These are phyloP conservation scores for Avena eriantha DNA, from an alignment of 176 grass and related monocot species.

Conservation along the genomic window DNA sequence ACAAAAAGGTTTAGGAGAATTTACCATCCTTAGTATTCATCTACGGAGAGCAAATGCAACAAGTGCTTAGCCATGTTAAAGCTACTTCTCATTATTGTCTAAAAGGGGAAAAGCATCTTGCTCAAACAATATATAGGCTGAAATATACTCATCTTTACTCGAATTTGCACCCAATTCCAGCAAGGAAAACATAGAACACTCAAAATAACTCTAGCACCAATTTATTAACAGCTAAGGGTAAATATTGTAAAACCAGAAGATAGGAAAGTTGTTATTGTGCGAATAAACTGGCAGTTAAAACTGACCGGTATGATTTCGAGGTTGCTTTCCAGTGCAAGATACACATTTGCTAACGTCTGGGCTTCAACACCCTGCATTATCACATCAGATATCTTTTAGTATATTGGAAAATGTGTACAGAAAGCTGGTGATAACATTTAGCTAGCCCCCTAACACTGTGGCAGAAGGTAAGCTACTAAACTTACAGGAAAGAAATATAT, in stretches of 20 bases:
- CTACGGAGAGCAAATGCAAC: conserved; percentile 19
- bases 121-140: conserved; percentile 26
- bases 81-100: background rate
- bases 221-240: conserved; percentile 18
- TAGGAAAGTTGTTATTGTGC: background rate
- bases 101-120: conserved; percentile 25
- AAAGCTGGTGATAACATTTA: conserved; percentile 39
- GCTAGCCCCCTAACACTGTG: conserved; percentile 25
- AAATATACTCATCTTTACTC: conserved; percentile 36
- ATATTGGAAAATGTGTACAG: conserved; percentile 9
- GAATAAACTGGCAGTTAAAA: conserved; percentile 13
- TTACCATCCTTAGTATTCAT: conserved; percentile 22
- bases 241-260: background rate
- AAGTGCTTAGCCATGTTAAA: conserved; percentile 26
- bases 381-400: conserved; percentile 41
- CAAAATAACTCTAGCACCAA: conserved; percentile 31
- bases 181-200: conserved; percentile 16
- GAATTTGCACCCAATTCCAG: conserved; percentile 17
- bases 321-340: conserved; percentile 92
- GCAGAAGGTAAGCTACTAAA: conserved; percentile 48
- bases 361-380: conserved; percentile 96
- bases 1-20: background rate
- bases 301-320: conserved; percentile 97
- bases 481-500: conserved; percentile 68
- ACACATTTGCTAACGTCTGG: conserved; percentile 95